Evolutionary conservation across 108 stramenopile species (phyloP).

Genomic region (Cylindrotheca closterium): DNA sequence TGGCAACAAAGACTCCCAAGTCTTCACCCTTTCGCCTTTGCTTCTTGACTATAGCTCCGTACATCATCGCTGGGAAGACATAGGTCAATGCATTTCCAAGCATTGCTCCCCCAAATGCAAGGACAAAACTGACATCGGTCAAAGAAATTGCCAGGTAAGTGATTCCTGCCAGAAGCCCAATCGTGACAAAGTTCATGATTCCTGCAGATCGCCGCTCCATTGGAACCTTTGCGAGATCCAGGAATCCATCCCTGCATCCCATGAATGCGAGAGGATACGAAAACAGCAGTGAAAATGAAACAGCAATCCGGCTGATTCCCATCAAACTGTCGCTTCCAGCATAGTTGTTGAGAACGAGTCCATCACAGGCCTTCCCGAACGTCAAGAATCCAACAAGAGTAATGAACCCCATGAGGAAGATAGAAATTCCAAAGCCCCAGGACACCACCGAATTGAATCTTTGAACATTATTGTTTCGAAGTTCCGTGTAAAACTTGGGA

Average conservation of each 20-base stretch:
- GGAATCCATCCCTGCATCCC: conserved; percentile 85
- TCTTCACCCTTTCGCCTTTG: conserved; percentile 54
- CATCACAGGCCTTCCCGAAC: conserved; percentile 82
- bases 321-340: conserved; percentile 83
- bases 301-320: conserved; percentile 85
- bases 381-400: conserved; percentile 88
- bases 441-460: conserved; percentile 80
- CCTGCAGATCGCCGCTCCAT: conserved; percentile 48
- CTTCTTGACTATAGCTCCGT: conserved; percentile 58
- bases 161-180: conserved; percentile 52
- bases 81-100: conserved; percentile 90
- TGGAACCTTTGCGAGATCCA: conserved; percentile 69
- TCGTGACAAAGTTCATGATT: conserved; percentile 59
- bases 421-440: conserved; percentile 75
- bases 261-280: conserved; percentile 61
- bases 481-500: conserved; percentile 88
- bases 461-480: conserved; percentile 85
- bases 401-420: conserved; percentile 70
- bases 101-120: conserved; percentile 94
- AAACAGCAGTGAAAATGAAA: conserved; percentile 89
- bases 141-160: conserved; percentile 68
- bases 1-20: conserved; percentile 57
- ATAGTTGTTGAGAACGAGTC: conserved; percentile 95
- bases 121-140: conserved; percentile 84
- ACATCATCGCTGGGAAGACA: conserved; percentile 88